Base-by-base conservation (phyloP, 495 filamentous ascomycete genomes). In the Podospora tetraspora region DNA sequence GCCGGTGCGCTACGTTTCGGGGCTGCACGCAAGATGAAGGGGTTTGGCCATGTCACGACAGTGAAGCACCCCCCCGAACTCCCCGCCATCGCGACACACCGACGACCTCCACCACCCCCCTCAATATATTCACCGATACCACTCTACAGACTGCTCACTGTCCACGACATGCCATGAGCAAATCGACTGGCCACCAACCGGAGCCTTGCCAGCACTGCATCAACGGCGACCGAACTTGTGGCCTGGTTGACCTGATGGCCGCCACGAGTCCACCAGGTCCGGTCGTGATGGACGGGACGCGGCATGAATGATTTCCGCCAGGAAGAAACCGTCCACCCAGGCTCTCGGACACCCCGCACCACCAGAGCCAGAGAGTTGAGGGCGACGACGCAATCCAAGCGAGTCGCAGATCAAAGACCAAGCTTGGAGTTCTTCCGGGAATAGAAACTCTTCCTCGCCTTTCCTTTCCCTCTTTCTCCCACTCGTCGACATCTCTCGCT, bases 301-400 rank as follows among this genome's bases (percentile, higher is more conserved):
- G 66, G 68, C 70, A 74, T 70, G 57, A 69, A 70, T 66, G 68
- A 69, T 72, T 66, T 52, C 64, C 62, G 22, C 64, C 22, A 64
- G 64, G 58, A 37, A 57, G 52, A 68, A 27, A 22, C 52, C 43
- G 21, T 58, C 29, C 61, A 69, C 23, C 62, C 61, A 69, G 63
- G 65, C 57, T 66, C 65, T 59, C 65, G 65, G 65, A 59, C 58
- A 52, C 43, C 43, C 43, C 43, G 43, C 43, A 52, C 19, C 34
- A 43, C 29, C 29, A 30, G 29, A 2, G 29, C 29, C 10, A 11
- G 13, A 10, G 32, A 3, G n/a, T n/a, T n/a, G n/a, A n/a, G n/a
- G n/a, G n/a, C 10, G 43, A 52, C 16, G 43, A 52, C 43, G 43
- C 43, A 52, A 52, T 52, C 43, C 43, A 52, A 52, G 43, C 43